Percentiles rank a stretch among this genome's conserved stretches.
Evolutionary conservation across 169 alveolate genomes (phyloP).

Genomic region (Plasmodium chabaudi): DNA sequence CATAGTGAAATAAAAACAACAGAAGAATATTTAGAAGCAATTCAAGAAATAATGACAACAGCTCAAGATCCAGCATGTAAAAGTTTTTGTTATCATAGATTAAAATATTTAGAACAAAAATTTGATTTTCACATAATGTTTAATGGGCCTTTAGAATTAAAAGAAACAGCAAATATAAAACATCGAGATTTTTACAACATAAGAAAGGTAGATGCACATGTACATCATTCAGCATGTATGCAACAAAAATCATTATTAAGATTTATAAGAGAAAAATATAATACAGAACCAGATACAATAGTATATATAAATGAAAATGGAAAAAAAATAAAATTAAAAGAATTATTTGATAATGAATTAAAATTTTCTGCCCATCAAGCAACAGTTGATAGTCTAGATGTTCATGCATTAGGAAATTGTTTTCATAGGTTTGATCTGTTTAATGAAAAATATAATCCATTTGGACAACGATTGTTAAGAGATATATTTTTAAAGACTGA

Average conservation of each 20-base stretch:
- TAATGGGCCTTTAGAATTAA: slow-evolving; percentile 83
- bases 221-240: slow-evolving; percentile 94
- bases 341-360: slow-evolving; percentile 84
- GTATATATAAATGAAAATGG: slow-evolving; percentile 81
- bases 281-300: slow-evolving; percentile 83
- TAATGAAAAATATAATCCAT: slow-evolving; percentile 92
- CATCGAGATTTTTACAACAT: slow-evolving; percentile 93
- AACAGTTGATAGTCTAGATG: slow-evolving; percentile 86
- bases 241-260: slow-evolving; percentile 91
- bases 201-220: slow-evolving; percentile 94
- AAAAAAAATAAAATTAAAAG: slow-evolving; percentile 79
- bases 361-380: slow-evolving; percentile 83
- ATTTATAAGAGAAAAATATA: slow-evolving; percentile 87
- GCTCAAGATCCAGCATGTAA: slow-evolving; percentile 81
- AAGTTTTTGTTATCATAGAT: slow-evolving; percentile 81
- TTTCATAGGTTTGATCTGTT: slow-evolving; percentile 94
- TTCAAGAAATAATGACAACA: slow-evolving; percentile 36
- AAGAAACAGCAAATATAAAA: slow-evolving; percentile 79
- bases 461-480: slow-evolving; percentile 90
- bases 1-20: slow-evolving; percentile 18
- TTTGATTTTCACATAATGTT: slow-evolving; percentile 82
- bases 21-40: slow-evolving; percentile 32
- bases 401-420: slow-evolving; percentile 90
- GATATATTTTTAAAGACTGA: slow-evolving; percentile 93
- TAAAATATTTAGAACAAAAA: slow-evolving; percentile 81